A percentile compares a stretch with the other conserved stretches of the same genome.
These are phyloP conservation scores for Saururus chinensis DNA, from an alignment of 164 flowering plant genomes.

Conservation along the genomic window DNA sequence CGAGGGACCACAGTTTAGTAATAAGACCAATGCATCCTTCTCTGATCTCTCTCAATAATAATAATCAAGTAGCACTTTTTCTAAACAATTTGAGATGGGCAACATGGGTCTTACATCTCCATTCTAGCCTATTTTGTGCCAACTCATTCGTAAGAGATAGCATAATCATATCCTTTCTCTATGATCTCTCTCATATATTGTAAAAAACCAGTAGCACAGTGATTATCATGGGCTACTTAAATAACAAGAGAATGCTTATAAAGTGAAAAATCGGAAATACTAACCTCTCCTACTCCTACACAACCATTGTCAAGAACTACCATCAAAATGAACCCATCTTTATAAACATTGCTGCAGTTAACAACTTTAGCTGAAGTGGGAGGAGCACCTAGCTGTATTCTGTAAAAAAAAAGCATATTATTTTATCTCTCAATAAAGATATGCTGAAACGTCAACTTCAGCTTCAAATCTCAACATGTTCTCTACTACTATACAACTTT, in stretches of 20 bases:
- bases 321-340: conserved; percentile 73
- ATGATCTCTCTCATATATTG: too few relatives aligned
- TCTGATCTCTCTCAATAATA: too few relatives aligned
- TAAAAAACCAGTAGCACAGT: too few relatives aligned
- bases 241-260: background rate
- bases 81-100: too few relatives aligned
- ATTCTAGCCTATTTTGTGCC: too few relatives aligned
- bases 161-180: too few relatives aligned
- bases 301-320: conserved; percentile 70
- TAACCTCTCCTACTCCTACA: conserved; percentile 86
- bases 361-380: conserved; percentile 40
- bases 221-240: too few relatives aligned
- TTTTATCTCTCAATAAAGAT: background rate
- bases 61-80: too few relatives aligned
- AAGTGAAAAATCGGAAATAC: background rate
- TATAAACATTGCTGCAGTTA: conserved; percentile 20
- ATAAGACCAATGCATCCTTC: too few relatives aligned
- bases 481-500: background rate
- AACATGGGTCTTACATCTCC: too few relatives aligned
- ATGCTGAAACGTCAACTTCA: background rate
- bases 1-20: too few relatives aligned
- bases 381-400: conserved; percentile 65
- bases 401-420: conserved; percentile 12
- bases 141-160: too few relatives aligned
- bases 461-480: background rate